Evolutionary conservation across 1,284 basidiomycete genomes (phyloP).

Genomic region (Cryptococcus hybrid): DNA sequence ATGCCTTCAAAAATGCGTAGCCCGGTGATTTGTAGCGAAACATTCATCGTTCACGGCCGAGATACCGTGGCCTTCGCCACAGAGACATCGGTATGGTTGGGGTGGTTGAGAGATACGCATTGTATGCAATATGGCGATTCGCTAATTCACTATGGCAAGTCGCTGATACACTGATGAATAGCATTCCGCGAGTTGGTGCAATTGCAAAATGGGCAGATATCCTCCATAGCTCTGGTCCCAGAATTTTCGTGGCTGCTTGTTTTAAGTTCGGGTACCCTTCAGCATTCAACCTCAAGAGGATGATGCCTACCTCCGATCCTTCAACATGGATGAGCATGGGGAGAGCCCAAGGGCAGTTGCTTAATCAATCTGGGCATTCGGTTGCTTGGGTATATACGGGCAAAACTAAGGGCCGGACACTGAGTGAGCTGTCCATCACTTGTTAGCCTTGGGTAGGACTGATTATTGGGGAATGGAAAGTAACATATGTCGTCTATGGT

Average conservation of each 20-base stretch:
- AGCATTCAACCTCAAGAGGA: slow-evolving; percentile 26
- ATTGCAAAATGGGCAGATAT: slow-evolving; percentile 21
- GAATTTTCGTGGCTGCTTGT: slow-evolving; percentile 37
- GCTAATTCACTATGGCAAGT: background rate
- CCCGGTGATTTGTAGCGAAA: slow-evolving; percentile 24
- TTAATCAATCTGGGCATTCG: slow-evolving; percentile 21
- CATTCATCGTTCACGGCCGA: slow-evolving; percentile 29
- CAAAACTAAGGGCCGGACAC: slow-evolving; percentile 26
- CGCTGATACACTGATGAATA: slow-evolving; percentile 4
- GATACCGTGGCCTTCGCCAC: slow-evolving; percentile 30
- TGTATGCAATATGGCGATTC: slow-evolving; percentile 1
- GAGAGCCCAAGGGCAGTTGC: slow-evolving; percentile 12
- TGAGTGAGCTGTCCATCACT: slow-evolving; percentile 16
- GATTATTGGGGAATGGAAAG: slow-evolving; percentile 2
- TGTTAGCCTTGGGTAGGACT: background rate
- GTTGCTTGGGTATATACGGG: slow-evolving; percentile 30
- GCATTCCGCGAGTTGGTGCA: slow-evolving; percentile 30
- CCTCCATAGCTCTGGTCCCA: slow-evolving; percentile 21
- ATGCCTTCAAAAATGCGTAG: slow-evolving; percentile 18
- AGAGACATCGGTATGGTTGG: slow-evolving; percentile 25
- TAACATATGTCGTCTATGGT: slow-evolving; percentile 19
- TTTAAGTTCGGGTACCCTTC: slow-evolving; percentile 19
- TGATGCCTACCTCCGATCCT: slow-evolving; percentile 33
- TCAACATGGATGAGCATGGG: slow-evolving; percentile 26
- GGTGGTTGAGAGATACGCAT: slow-evolving; percentile 27